A percentile compares a stretch with the other conserved stretches of the same genome.
Conservation (phyloP, 2,329 filamentous ascomycete genomes). For the Beauveria scarabaeidicola region DNA sequence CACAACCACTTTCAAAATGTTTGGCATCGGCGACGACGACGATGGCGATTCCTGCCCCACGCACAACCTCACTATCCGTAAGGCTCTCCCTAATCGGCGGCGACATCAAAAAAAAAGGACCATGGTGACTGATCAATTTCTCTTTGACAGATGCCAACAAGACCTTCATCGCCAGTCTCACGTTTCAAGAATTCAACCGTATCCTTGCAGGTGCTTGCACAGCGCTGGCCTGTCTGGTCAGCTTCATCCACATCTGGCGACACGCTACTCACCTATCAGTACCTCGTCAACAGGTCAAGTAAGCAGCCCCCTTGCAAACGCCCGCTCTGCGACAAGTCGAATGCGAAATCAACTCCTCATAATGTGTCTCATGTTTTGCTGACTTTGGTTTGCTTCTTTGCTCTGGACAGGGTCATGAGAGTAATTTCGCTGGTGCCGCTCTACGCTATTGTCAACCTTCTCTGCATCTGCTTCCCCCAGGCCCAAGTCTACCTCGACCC, state of each 20-base stretch:
- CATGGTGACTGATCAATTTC: background rate
- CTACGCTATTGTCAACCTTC: conserved; percentile 30
- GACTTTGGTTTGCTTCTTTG: background rate
- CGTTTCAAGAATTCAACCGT: conserved; percentile 23
- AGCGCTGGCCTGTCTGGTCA: conserved; percentile 22
- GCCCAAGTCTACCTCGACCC: conserved; percentile 31
- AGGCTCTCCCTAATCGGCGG: background rate
- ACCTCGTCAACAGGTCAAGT: conserved; percentile 33
- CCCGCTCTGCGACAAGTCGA: background rate
- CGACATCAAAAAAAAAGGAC: background rate
- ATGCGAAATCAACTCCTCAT: background rate
- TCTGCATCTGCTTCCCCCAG: conserved; percentile 29
- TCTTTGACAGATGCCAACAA: background rate
- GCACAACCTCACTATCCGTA: conserved; percentile 9
- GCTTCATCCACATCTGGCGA: conserved; percentile 23
- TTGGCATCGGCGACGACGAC: conserved; percentile 10
- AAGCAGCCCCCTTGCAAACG: conserved; percentile 8
- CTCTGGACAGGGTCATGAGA: conserved; percentile 28
- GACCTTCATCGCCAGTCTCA: conserved; percentile 8
- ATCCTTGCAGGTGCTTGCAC: conserved; percentile 28
- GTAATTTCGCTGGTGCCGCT: conserved; percentile 32
- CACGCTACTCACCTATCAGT: conserved; percentile 32
- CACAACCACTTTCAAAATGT: background rate
- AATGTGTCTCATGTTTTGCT: background rate
- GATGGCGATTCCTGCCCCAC: conserved; percentile 3